Evolutionary conservation across 2,329 filamentous ascomycete genomes (phyloP).

Genomic region (Fusarium coicis): DNA sequence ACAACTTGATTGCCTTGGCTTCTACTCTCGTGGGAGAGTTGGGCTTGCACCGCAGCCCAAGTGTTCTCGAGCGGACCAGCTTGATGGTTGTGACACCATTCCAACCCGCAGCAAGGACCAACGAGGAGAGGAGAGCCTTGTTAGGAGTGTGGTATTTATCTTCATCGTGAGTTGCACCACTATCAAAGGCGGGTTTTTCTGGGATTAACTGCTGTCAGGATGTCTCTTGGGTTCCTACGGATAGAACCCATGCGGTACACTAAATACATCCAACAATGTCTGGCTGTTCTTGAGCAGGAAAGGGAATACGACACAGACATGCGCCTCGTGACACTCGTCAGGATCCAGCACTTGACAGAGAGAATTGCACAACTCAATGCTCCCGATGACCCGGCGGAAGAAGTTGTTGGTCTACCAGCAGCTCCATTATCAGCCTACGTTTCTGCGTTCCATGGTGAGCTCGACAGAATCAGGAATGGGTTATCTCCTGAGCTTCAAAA

Average conservation of each 20-base stretch:
- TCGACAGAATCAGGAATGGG: slow-evolving; percentile 53
- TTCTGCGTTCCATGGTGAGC: slow-evolving; percentile 57
- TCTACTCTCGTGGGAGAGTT: slow-evolving; percentile 60
- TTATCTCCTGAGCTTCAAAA: slow-evolving; percentile 50
- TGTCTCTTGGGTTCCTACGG: slow-evolving; percentile 56
- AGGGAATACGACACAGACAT: slow-evolving; percentile 60
- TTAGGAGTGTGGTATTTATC: slow-evolving; percentile 66
- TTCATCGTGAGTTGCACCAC: slow-evolving; percentile 56
- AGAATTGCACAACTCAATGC: slow-evolving; percentile 57
- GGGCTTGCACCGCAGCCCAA: slow-evolving; percentile 56
- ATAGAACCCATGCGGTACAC: slow-evolving; percentile 63
- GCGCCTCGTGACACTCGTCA: slow-evolving; percentile 58
- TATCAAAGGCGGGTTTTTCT: neutral
- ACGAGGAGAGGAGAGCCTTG: slow-evolving; percentile 64
- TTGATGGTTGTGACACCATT: slow-evolving; percentile 56
- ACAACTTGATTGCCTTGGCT: slow-evolving; percentile 61
- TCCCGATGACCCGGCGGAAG: slow-evolving; percentile 49
- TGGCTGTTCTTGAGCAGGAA: slow-evolving; percentile 56
- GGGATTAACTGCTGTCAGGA: slow-evolving; percentile 44
- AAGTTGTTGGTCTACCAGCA: slow-evolving; percentile 49
- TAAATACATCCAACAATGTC: slow-evolving; percentile 62
- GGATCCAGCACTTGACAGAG: slow-evolving; percentile 62
- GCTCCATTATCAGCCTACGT: slow-evolving; percentile 59
- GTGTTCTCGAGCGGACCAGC: slow-evolving; percentile 54
- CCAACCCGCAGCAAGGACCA: slow-evolving; percentile 53